phyloP scores from a whole-genome alignment of 2,329 filamentous ascomycete genomes.

The Scolecobasidium constrictum region DNA sequence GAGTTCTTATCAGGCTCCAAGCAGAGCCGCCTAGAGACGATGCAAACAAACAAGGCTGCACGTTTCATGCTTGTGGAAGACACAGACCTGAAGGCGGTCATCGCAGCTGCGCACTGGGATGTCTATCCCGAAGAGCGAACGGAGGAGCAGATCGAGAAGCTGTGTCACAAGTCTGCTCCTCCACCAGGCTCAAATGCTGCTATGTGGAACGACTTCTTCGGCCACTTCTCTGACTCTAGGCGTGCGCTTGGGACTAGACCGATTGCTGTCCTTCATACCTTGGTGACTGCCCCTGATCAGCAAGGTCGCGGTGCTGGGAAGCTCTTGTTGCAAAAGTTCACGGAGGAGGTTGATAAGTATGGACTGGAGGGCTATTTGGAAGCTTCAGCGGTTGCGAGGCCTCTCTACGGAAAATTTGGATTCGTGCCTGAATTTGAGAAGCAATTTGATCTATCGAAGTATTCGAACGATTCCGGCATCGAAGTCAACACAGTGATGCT shows the following conservation, averaged over 20 bases:
- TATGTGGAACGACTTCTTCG: slow-evolving; percentile 11
- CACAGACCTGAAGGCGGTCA: background rate
- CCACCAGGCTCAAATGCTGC: slow-evolving; percentile 8
- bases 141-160: slow-evolving; percentile 2
- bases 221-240: slow-evolving; percentile 5
- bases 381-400: slow-evolving; percentile 23
- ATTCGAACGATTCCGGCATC: slow-evolving; percentile 2
- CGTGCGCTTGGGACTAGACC: slow-evolving; percentile 6
- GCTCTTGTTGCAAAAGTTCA: slow-evolving; percentile 27
- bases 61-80: slow-evolving; percentile 6
- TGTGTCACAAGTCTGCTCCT: background rate
- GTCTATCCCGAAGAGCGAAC: slow-evolving; percentile 3
- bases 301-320: slow-evolving; percentile 28
- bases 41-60: slow-evolving; percentile 1
- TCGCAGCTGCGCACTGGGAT: slow-evolving; percentile 8
- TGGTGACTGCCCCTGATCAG: slow-evolving; percentile 28
- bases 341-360: slow-evolving; percentile 27
- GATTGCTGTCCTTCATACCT: slow-evolving; percentile 12
- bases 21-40: background rate
- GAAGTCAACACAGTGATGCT: slow-evolving; percentile 9
- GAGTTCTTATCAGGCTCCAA: slow-evolving; percentile 1
- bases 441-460: slow-evolving; percentile 9
- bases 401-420: slow-evolving; percentile 28
- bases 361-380: slow-evolving; percentile 29
- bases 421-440: slow-evolving; percentile 16